Percentiles rank a stretch among this genome's conserved stretches.
These are phyloP conservation scores for Wickerhamomyces subpelliculosus DNA, from an alignment of 805 yeast species.

Conservation along the genomic window DNA sequence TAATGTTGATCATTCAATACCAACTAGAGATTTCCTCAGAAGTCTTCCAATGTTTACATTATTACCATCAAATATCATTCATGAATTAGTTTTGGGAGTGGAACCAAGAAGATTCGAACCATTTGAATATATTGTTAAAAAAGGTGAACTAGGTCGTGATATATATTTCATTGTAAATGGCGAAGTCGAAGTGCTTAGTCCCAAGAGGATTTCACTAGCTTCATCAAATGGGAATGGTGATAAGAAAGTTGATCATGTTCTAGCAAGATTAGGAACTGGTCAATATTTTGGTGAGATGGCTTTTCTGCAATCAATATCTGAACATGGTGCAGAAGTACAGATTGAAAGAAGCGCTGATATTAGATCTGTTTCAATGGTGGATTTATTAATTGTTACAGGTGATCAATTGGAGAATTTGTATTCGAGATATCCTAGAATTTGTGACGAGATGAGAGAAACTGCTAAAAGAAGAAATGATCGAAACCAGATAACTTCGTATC, in stretches of 20 bases:
- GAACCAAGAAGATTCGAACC: slow-evolving; percentile 49
- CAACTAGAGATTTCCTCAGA: slow-evolving; percentile 51
- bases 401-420: slow-evolving; percentile 48
- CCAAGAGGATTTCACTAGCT: slow-evolving; percentile 21
- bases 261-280: slow-evolving; percentile 56
- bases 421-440: slow-evolving; percentile 48
- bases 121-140: slow-evolving; percentile 52
- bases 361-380: slow-evolving; percentile 52
- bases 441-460: slow-evolving; percentile 52
- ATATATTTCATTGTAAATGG: slow-evolving; percentile 64
- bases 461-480: slow-evolving; percentile 43
- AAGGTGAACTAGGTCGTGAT: slow-evolving; percentile 56
- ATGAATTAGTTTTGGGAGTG: slow-evolving; percentile 55
- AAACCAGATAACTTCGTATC: slow-evolving; percentile 17
- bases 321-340: slow-evolving; percentile 11
- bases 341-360: slow-evolving; percentile 52
- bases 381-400: slow-evolving; percentile 54
- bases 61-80: slow-evolving; percentile 52
- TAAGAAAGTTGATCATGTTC: slow-evolving; percentile 29
- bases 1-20: slow-evolving; percentile 46
- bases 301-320: slow-evolving; percentile 42
- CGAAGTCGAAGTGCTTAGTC: slow-evolving; percentile 58
- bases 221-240: slow-evolving; percentile 13
- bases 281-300: slow-evolving; percentile 77
- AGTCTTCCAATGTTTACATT: slow-evolving; percentile 52